Percentiles rank a stretch among this genome's conserved stretches.
Conservation (phyloP, 1,284 basidiomycete genomes). For the Neonothopanus nambi region DNA sequence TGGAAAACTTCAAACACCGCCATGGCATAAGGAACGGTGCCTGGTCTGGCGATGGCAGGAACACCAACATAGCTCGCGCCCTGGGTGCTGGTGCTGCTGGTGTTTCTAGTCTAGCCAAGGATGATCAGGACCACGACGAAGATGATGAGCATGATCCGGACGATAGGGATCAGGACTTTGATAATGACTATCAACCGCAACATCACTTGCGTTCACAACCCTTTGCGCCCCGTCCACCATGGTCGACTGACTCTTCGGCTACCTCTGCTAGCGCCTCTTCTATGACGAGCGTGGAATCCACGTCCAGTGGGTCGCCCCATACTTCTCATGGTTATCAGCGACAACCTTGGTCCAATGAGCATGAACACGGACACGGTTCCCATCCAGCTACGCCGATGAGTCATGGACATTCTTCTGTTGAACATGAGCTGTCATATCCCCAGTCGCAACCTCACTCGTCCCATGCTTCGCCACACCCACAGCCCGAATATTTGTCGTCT, state of each 20-base stretch:
- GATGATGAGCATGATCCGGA: background rate
- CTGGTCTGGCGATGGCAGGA: slow-evolving; percentile 46
- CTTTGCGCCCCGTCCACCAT: slow-evolving; percentile 4
- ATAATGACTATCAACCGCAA: slow-evolving; percentile 7
- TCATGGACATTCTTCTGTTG: too few species aligned
- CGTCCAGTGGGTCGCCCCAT: too few species aligned
- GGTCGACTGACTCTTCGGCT: slow-evolving; percentile 7
- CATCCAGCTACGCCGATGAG: too few species aligned
- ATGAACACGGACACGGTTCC: too few species aligned
- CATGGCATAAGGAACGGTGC: slow-evolving; percentile 69
- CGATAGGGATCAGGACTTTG: too few species aligned
- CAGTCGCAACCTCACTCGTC: too few species aligned
- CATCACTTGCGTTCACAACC: background rate
- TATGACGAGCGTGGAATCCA: background rate
- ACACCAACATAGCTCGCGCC: slow-evolving; percentile 28
- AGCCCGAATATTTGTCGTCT: too few species aligned
- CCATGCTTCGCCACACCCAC: too few species aligned
- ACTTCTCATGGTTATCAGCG: too few species aligned
- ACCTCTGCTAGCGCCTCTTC: slow-evolving; percentile 4
- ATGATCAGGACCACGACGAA: slow-evolving; percentile 3
- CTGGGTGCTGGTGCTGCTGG: slow-evolving; percentile 22
- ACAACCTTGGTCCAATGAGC: too few species aligned
- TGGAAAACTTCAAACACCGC: slow-evolving; percentile 89
- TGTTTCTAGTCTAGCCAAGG: background rate
- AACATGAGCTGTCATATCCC: too few species aligned